phyloP scores from a whole-genome alignment of 306 rosid species.

The Cicer bijugum region DNA sequence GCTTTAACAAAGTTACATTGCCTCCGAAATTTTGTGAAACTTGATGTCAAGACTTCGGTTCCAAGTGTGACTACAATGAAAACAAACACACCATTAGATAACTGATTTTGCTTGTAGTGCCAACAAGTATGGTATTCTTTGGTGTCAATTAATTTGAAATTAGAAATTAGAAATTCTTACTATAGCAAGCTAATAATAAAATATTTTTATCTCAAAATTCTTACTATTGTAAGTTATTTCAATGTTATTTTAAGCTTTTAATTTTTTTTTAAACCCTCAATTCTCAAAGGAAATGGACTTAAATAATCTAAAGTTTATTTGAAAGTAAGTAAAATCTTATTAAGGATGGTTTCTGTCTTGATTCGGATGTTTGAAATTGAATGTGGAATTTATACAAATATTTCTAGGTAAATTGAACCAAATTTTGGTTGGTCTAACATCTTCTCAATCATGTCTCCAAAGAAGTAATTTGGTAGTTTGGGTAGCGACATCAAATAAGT shows the following conservation, averaged over 20 bases:
- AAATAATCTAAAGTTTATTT: too few species aligned
- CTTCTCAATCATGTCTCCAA: background rate
- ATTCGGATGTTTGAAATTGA: too few species aligned
- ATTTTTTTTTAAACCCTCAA: too few species aligned
- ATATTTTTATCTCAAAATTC: too few species aligned
- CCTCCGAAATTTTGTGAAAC: too few species aligned
- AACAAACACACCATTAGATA: background rate
- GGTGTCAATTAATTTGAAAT: background rate
- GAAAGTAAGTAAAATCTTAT: too few species aligned
- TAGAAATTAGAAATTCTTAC: background rate
- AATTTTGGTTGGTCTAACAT: constrained; percentile 1
- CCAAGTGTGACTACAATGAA: background rate
- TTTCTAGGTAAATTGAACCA: constrained; percentile 15
- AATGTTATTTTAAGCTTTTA: background rate
- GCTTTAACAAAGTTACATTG: too few species aligned
- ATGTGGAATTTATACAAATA: background rate
- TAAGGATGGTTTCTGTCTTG: too few species aligned
- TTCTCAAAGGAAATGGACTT: too few species aligned
- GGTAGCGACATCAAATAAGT: too few species aligned
- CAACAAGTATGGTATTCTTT: background rate
- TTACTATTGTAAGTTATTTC: background rate
- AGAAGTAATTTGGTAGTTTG: too few species aligned
- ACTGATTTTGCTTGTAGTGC: background rate
- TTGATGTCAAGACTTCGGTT: background rate
- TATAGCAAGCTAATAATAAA: background rate